These are phyloP conservation scores for Aphanomyces cochlioides DNA, from an alignment of 352 stramenopile species.

Conservation along the genomic window DNA sequence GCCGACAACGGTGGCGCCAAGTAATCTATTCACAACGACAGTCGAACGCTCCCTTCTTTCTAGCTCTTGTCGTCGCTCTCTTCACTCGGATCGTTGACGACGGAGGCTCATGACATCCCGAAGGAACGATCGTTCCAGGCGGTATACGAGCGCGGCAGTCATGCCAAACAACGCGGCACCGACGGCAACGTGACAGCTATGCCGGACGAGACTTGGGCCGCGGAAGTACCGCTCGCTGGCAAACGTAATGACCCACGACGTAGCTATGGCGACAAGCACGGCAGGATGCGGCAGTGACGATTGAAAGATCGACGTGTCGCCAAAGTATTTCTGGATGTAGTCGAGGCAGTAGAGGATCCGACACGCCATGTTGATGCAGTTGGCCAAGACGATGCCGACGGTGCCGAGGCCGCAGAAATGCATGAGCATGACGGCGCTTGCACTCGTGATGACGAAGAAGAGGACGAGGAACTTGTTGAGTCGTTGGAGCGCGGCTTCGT, in stretches of 20 bases:
- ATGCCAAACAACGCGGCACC: conserved; percentile 5
- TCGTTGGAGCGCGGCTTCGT: conserved; percentile 61
- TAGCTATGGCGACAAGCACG: background rate
- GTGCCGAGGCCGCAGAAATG: conserved; percentile 51
- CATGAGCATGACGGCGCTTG: conserved; percentile 66
- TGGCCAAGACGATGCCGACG: conserved; percentile 75
- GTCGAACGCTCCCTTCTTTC: too few relatives aligned
- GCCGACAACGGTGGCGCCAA: too few relatives aligned
- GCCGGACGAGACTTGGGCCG: conserved; percentile 1
- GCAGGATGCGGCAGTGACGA: background rate
- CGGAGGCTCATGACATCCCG: background rate
- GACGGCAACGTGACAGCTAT: conserved; percentile 9
- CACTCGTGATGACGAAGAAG: conserved; percentile 76
- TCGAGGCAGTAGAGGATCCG: conserved; percentile 76
- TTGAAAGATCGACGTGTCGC: background rate
- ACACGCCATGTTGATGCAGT: conserved; percentile 85
- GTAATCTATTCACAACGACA: too few relatives aligned
- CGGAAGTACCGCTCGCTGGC: conserved; percentile 8
- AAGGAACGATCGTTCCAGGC: conserved; percentile 9
- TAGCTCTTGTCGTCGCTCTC: background rate
- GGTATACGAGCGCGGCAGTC: background rate
- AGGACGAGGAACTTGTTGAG: conserved; percentile 77
- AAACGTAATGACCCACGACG: conserved; percentile 9
- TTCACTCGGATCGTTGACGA: background rate
- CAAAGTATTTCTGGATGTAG: conserved; percentile 65